Conservation (phyloP, 176 grass and related monocot genomes). For the Juncus effusus region DNA sequence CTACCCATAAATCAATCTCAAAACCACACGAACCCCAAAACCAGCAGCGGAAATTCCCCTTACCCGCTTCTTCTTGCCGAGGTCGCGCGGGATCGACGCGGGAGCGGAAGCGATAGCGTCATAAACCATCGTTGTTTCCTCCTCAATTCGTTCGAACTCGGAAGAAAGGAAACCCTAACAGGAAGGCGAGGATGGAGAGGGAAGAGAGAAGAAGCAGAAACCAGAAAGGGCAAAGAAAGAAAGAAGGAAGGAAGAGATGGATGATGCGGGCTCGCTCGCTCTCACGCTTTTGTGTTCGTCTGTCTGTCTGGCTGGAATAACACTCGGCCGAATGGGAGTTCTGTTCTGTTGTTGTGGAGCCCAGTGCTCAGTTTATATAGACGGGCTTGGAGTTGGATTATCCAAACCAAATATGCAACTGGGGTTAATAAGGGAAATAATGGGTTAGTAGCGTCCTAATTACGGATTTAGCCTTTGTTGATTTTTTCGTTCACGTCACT, state of each 20-base stretch:
- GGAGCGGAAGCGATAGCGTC: slow-evolving; percentile 42
- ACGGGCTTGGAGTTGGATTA: too few species aligned
- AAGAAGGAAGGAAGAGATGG: background rate
- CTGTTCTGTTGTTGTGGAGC: background rate
- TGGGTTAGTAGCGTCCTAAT: too few species aligned
- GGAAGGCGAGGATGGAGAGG: background rate
- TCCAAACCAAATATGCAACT: too few species aligned
- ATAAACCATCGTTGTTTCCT: slow-evolving; percentile 47
- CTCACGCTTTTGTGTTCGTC: background rate
- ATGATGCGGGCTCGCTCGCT: background rate
- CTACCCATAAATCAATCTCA: background rate
- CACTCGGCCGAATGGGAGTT: background rate
- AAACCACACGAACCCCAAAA: slow-evolving; percentile 4
- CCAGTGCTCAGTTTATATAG: background rate
- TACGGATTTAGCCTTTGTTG: too few species aligned
- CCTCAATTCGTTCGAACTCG: background rate
- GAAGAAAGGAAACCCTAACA: slow-evolving; percentile 22
- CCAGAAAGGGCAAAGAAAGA: background rate
- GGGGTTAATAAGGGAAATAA: too few species aligned
- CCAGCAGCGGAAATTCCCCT: background rate
- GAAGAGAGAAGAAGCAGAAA: slow-evolving; percentile 18
- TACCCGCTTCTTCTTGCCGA: slow-evolving; percentile 82
- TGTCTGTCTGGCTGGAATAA: slow-evolving; percentile 22
- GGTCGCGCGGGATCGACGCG: slow-evolving; percentile 39
- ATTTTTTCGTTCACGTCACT: too few species aligned